Base-by-base conservation (phyloP, 1,139 yeast species). In the Debaryomyces nepalensis region DNA sequence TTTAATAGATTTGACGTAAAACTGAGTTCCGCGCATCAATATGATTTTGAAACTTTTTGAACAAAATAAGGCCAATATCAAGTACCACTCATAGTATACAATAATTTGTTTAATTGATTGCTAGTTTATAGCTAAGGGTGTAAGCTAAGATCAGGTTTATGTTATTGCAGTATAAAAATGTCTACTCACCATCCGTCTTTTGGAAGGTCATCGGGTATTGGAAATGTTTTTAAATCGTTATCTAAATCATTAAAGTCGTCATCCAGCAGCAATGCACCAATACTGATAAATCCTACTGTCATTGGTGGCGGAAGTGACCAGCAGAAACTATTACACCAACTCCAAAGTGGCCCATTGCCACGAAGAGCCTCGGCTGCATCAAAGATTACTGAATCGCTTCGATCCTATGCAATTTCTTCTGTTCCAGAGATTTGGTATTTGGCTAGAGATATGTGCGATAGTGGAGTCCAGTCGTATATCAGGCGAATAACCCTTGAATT, bases 341-440 rank as follows among this genome's bases (percentile, higher is more conserved):
- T 76, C 39, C 58, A 65, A 46, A 49, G 58, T 40, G 76, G 77
- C 2, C 59, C 74, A 2, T 51, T 64, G 10, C 58, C 75, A 5
- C 73, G 70, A 18, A 63, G 86, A 44, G 73, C 69, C 1, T 52
- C 77, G 10, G 66, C 68, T 1, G 82, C 87, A 0, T 70, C 68
- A 4, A 65, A 73, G 30, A 62, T 87, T 33, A 66, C 77, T 4
- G 75, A 73, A 4, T 70, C 81, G 1, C 61, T 87, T 3, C 73
- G 73, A 32, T 75, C 73, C 34, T 75, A 73, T 41, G 70, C 84
- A 6, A 73, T 82, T 2, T 73, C 84, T 0, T 77, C 85, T 2
- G 71, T 86, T 4, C 84, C 87, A 0, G 91, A 86, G 51, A 73
- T 87, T 3, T 88, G 97, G 97, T 81, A 84, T 55, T 64, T 81